These are phyloP conservation scores for Pseudotsuga menziesii DNA, from an alignment of 75 land plant genomes.

Conservation along the genomic window DNA sequence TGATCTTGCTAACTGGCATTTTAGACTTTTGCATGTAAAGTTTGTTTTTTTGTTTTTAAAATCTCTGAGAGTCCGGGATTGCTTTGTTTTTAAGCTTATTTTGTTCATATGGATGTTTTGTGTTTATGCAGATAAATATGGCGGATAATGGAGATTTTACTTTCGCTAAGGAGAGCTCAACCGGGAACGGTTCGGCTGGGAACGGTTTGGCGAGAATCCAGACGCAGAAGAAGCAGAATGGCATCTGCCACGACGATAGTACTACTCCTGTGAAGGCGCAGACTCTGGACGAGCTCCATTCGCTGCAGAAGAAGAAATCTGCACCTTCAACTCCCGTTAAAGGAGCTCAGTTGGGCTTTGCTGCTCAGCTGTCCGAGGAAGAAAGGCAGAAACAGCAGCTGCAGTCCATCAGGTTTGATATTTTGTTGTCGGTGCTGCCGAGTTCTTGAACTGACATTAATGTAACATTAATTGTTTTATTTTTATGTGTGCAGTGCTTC, in stretches of 20 bases:
- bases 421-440: not conserved
- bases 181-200: constrained; percentile 6
- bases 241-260: constrained; percentile 74
- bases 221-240: constrained; percentile 31
- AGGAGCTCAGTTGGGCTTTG: constrained; percentile 2
- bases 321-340: constrained; percentile 68
- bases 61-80: no score
- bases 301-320: constrained; percentile 75
- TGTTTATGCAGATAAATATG: constrained; percentile 8
- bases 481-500: constrained; percentile 54
- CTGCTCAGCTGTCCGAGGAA: constrained; percentile 39
- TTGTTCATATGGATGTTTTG: no score
- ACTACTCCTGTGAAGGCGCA: constrained; percentile 64
- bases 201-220: constrained; percentile 41
- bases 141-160: constrained; percentile 18
- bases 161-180: not conserved
- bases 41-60: no score
- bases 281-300: constrained; percentile 81
- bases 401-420: constrained; percentile 73
- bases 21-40: no score
- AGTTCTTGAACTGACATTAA: not conserved
- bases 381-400: constrained; percentile 73
- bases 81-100: no score
- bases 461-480: not conserved
- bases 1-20: no score